These are phyloP conservation scores for Ascochyta lentis DNA, from an alignment of 2,329 filamentous ascomycete genomes.

Conservation along the genomic window DNA sequence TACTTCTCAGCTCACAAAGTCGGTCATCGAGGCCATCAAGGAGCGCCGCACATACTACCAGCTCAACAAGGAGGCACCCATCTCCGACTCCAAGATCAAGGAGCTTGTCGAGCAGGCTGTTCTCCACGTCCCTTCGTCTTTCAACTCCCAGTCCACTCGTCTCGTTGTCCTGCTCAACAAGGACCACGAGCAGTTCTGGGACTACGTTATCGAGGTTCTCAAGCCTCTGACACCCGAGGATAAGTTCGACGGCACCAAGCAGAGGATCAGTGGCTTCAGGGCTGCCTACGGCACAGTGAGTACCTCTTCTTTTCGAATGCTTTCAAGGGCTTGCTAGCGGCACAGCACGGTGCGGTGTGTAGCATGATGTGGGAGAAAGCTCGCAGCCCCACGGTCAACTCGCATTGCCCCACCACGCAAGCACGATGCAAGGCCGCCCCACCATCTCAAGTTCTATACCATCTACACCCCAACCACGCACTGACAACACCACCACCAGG, in stretches of 20 bases:
- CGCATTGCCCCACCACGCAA: slow-evolving; percentile 26
- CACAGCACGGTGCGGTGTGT: background rate
- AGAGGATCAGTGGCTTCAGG: slow-evolving; percentile 67
- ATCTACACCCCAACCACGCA: background rate
- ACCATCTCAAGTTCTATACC: background rate
- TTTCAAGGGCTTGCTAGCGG: background rate
- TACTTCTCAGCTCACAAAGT: slow-evolving; percentile 20
- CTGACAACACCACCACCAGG: slow-evolving; percentile 47
- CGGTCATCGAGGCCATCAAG: slow-evolving; percentile 66
- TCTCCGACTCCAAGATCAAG: slow-evolving; percentile 65
- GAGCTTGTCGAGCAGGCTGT: slow-evolving; percentile 68
- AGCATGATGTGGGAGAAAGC: slow-evolving; percentile 7
- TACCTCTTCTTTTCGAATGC: slow-evolving; percentile 20
- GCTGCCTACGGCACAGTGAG: slow-evolving; percentile 76
- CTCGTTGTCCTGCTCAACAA: slow-evolving; percentile 78
- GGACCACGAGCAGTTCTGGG: slow-evolving; percentile 90
- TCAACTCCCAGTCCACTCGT: slow-evolving; percentile 88
- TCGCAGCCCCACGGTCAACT: slow-evolving; percentile 6
- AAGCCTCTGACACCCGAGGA: slow-evolving; percentile 73
- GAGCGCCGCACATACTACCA: slow-evolving; percentile 73
- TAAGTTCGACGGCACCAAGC: slow-evolving; percentile 62
- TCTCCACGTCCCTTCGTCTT: slow-evolving; percentile 75
- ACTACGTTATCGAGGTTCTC: slow-evolving; percentile 69
- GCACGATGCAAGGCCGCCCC: slow-evolving; percentile 8
- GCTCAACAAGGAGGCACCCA: slow-evolving; percentile 68